phyloP scores from a whole-genome alignment of 2,329 filamentous ascomycete species.

The Simplicillium aogashimaense region DNA sequence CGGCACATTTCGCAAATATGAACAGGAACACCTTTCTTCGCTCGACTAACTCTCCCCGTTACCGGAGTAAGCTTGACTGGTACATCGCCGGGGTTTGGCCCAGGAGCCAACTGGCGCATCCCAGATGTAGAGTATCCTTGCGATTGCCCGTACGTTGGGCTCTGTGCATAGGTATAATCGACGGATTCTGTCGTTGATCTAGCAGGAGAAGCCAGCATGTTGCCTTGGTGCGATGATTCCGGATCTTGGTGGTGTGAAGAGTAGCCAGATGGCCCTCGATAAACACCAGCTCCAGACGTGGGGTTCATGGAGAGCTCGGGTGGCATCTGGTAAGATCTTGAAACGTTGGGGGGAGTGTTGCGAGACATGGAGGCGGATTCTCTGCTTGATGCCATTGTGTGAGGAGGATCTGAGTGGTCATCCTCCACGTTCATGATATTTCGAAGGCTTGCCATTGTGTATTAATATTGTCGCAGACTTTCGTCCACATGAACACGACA shows the following conservation, averaged over 20 bases:
- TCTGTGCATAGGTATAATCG: conserved; percentile 3
- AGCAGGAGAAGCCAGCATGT: no score
- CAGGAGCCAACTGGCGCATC: conserved; percentile 30
- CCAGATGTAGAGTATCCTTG: conserved; percentile 11
- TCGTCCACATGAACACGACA: no score
- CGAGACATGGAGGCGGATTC: no score
- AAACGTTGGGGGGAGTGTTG: no score
- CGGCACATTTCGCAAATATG: conserved; percentile 43
- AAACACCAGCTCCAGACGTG: no score
- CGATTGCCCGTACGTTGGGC: conserved; percentile 1
- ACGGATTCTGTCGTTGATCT: no score
- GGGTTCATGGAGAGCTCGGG: no score
- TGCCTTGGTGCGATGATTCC: no score
- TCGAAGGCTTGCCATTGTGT: conserved; percentile 40
- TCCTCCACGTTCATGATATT: conserved; percentile 49
- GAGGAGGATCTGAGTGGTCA: conserved; percentile 25
- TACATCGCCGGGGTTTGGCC: conserved; percentile 20
- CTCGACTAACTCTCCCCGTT: conserved; percentile 45
- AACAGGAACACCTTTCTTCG: conserved; percentile 49
- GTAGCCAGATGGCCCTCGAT: no score
- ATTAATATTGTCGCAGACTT: background rate
- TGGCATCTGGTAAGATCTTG: no score
- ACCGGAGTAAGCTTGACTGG: conserved; percentile 45
- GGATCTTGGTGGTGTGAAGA: no score
- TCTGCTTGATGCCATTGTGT: no score